phyloP scores from a whole-genome alignment of 768 basidiomycete genomes.

The Pulveroboletus ravenelii region DNA sequence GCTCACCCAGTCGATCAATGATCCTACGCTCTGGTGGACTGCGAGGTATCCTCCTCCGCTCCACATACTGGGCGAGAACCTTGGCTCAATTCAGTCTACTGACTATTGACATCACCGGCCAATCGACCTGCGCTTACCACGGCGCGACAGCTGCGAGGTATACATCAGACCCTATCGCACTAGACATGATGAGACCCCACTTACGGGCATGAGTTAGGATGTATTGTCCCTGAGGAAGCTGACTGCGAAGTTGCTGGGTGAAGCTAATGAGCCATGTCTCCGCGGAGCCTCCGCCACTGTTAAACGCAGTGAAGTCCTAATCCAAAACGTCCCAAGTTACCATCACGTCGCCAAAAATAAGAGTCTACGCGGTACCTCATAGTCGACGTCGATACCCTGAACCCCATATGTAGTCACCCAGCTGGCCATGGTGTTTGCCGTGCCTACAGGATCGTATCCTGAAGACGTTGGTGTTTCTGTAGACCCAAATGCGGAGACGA shows the following conservation, averaged over 20 bases:
- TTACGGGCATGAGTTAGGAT: constrained; percentile 35
- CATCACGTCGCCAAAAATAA: background rate
- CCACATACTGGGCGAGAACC: constrained; percentile 21
- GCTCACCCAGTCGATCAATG: constrained; percentile 42
- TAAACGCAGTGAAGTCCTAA: constrained; percentile 33
- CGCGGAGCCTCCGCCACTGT: constrained; percentile 35
- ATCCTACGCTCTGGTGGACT: constrained; percentile 35
- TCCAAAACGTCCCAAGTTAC: background rate
- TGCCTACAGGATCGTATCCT: constrained; percentile 35
- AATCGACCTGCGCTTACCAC: constrained; percentile 12
- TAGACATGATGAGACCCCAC: constrained; percentile 3
- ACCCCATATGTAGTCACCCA: constrained; percentile 45
- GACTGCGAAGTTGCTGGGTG: constrained; percentile 30
- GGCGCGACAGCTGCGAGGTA: constrained; percentile 15
- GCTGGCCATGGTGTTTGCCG: constrained; percentile 41
- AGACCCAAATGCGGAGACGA: constrained; percentile 53
- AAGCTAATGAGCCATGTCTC: constrained; percentile 34
- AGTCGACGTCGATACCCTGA: constrained; percentile 53
- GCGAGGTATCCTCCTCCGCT: constrained; percentile 36
- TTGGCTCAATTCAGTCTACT: constrained; percentile 1
- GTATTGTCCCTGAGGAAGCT: constrained; percentile 31
- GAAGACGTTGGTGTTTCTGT: constrained; percentile 38
- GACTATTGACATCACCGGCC: background rate
- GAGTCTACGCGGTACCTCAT: constrained; percentile 31
- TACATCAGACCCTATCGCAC: background rate